Base-by-base conservation (phyloP, 768 basidiomycete species). In the Russula abietina region DNA sequence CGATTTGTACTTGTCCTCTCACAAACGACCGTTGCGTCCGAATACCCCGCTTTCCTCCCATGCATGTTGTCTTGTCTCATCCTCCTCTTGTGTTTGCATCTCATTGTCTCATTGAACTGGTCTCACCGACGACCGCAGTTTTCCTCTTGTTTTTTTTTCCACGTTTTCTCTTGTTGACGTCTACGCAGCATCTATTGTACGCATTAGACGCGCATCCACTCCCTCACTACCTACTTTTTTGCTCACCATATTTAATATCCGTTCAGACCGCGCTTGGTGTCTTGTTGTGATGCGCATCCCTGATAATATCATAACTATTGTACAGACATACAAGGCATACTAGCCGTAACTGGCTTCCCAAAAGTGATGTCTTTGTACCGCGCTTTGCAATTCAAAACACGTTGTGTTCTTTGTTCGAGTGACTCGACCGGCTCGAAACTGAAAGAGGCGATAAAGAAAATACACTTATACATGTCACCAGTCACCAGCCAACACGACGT, bases 131-230 rank as follows among this genome's bases (percentile, higher is more conserved):
- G 49, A 65, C 69, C 59, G 46, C 68, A 69, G 70, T 64, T 67
- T 22, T 46, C 55, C 62, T 64, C 67, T 67, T 71, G 63, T 68
- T 61, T 65, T 68, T 62, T 33, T 36, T 12, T 36, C 2, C 58
- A 65, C 43, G 55, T 53, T 39, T 62, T 62, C 71, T 63, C 57
- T 66, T 68, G 24, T 60, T 46, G 55, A 33, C 58, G 70, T 71
- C 71, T 74, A 73, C 73, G 41, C 41, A 54, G 39, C 59, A 67
- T 60, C 59, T 52, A 48, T 67, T 84, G 85, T 86, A 87, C 86
- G 80, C 82, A 85, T 81, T 86, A 87, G 84, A 87, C 79, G 86
- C 83, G 81, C 82, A 74, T 74, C 22, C 53, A 59, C 73, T 74
- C 71, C 75, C 71, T 71, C 69, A 61, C 38, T 19, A 28, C 73